phyloP scores from a whole-genome alignment of 805 yeast species.

The Yarrowia sp. region DNA sequence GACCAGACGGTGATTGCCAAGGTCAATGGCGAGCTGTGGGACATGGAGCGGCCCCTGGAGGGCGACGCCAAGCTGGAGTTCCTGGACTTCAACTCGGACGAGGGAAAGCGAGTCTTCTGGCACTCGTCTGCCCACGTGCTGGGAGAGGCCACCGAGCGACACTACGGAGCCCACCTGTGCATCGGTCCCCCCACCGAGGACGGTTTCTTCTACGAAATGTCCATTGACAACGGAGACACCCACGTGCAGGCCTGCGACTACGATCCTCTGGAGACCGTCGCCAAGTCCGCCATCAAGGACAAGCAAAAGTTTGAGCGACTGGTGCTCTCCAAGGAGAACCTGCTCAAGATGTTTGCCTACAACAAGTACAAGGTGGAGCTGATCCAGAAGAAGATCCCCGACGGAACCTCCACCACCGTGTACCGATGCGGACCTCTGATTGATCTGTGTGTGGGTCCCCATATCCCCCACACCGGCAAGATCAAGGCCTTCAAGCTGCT shows the following conservation, averaged over 20 bases:
- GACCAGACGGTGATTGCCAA: conserved; percentile 92
- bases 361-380: conserved; percentile 93
- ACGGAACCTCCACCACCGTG: conserved; percentile 94
- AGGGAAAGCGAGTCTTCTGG: conserved; percentile 97
- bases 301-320: conserved; percentile 95
- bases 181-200: conserved; percentile 97
- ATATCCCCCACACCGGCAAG: conserved; percentile 95
- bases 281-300: conserved; percentile 89
- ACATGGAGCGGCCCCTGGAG: conserved; percentile 92
- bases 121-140: conserved; percentile 98
- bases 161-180: conserved; percentile 90
- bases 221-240: conserved; percentile 76
- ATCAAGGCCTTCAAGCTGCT: conserved; percentile 92
- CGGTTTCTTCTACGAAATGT: conserved; percentile 97
- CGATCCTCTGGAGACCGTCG: conserved; percentile 79
- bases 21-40: conserved; percentile 93
- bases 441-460: conserved; percentile 97
- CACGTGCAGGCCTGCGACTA: conserved; percentile 85
- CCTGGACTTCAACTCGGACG: conserved; percentile 90
- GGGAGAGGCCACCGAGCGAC: conserved; percentile 98
- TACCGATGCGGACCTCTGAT: conserved; percentile 97
- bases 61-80: conserved; percentile 71
- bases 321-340: conserved; percentile 88
- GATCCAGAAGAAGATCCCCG: conserved; percentile 88
- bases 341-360: conserved; percentile 91